phyloP scores from a whole-genome alignment of 371 early-diverging fungal species.

The Rhizopus sp. region DNA sequence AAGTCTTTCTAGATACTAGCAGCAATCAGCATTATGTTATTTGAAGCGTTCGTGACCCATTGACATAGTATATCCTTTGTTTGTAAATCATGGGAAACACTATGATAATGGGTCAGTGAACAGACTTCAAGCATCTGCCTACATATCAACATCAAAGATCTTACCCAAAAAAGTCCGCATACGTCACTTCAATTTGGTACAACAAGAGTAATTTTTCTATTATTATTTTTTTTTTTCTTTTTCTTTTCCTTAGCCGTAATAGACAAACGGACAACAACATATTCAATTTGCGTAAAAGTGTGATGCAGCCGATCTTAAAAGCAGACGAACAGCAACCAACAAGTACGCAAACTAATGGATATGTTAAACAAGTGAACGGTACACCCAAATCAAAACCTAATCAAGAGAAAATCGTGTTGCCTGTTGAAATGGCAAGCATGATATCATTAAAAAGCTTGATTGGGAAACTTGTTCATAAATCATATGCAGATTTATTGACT shows the following conservation, averaged over 20 bases:
- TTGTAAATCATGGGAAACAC: too few species aligned
- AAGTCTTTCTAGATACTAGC: too few species aligned
- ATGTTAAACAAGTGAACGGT: slow-evolving; percentile 7
- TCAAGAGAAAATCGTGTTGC: slow-evolving; percentile 37
- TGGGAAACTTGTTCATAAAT: slow-evolving; percentile 58
- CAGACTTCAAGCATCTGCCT: too few species aligned
- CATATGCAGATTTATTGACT: slow-evolving; percentile 58
- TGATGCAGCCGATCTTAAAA: slow-evolving; percentile 21
- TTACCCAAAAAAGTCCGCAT: too few species aligned
- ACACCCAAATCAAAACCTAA: slow-evolving; percentile 4
- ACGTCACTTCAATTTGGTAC: too few species aligned
- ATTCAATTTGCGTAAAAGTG: slow-evolving; percentile 6
- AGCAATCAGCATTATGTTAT: too few species aligned
- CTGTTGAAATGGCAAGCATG: slow-evolving; percentile 60
- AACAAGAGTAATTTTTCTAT: not conserved
- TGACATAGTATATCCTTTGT: too few species aligned
- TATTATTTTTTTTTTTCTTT: not conserved
- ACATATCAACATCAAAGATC: too few species aligned
- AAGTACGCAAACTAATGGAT: slow-evolving; percentile 13
- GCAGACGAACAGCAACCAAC: slow-evolving; percentile 9
- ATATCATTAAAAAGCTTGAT: slow-evolving; percentile 57
- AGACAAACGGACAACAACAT: not conserved
- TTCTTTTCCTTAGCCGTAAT: slow-evolving; percentile 2
- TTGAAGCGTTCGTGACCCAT: too few species aligned
- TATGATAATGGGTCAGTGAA: too few species aligned